These are phyloP conservation scores for Geoglossum glabrum DNA, from an alignment of 495 filamentous ascomycete species.

Conservation along the genomic window DNA sequence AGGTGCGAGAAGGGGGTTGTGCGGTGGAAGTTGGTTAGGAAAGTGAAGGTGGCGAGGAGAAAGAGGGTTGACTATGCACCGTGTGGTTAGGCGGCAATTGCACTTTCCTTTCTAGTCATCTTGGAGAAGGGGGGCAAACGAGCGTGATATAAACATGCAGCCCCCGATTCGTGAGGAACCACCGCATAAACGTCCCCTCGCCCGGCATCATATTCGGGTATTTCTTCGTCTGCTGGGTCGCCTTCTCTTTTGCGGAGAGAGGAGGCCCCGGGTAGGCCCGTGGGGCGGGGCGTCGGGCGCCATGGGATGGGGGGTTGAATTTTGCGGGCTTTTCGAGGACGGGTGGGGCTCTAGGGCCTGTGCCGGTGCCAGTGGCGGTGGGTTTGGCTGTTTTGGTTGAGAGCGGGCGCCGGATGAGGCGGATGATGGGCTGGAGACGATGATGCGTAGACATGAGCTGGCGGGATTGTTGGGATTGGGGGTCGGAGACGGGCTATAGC, in stretches of 20 bases:
- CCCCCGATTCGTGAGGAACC: constrained; percentile 48
- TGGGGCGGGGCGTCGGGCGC: constrained; percentile 28
- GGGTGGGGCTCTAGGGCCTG: not conserved
- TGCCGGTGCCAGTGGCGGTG: no score
- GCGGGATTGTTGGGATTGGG: no score
- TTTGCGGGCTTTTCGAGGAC: constrained; percentile 54
- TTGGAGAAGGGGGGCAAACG: constrained; percentile 24
- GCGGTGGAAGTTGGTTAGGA: constrained; percentile 45
- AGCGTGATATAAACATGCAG: constrained; percentile 65
- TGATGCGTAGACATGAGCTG: no score
- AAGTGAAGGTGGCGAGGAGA: constrained; percentile 43
- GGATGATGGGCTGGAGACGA: no score
- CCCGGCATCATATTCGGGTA: constrained; percentile 74
- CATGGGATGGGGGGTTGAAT: constrained; percentile 75
- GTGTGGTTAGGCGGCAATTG: not conserved
- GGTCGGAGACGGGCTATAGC: no score
- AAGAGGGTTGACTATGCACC: constrained; percentile 39
- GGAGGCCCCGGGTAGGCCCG: constrained; percentile 42
- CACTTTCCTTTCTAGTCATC: not conserved
- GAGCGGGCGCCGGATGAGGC: no score
- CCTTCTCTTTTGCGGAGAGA: not conserved
- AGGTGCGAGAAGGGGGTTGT: constrained; percentile 53
- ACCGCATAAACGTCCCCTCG: constrained; percentile 49
- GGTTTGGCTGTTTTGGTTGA: no score
- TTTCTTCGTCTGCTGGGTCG: constrained; percentile 32